Base-by-base conservation (phyloP, 2,329 filamentous ascomycete species). In the Metarhizium guizhouense region DNA sequence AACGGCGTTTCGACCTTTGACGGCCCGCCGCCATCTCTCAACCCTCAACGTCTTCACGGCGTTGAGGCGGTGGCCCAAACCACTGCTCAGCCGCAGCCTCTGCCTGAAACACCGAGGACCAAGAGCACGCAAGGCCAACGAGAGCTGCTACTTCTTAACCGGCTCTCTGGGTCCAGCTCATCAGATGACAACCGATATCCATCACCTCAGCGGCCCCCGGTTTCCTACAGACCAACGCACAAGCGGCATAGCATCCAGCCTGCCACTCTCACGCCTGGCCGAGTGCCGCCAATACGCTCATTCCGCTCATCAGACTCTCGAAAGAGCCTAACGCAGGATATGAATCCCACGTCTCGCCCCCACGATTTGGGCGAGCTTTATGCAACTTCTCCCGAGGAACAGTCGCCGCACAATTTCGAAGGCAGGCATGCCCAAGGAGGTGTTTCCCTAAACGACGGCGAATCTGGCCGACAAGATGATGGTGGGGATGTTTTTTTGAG, bases 401-500 rank as follows among this genome's bases (percentile, higher is more conserved):
- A 73, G 56, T 76, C 79, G 3, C 67, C 81, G 50, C 74, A 77
- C 40, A 76, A 76, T 40, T 69, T 82, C 29, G 80, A 83, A 60
- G 79, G 76, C 42, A 64, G 64, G 56, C 36, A 55, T 38, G 32
- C 20, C 7, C 40, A 54, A 8, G 48, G 30, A 13, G 18, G 25
- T 16, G 25, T 18, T 52, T 14, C 42, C 16, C 56, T 58, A 11
- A 38, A 53, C n/a, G 29, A 30, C 30, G 25, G 45, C 42, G 47
- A 49, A 14, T n/a, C 40, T 18, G 53, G 51, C 40, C 40, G 56
- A 43, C 40, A 54, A 47, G 81, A 84, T 54, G 81, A 82, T 59
- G 79, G 75, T 3, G 79, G 78, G 43, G 81, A 84, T 59, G 70
- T 84, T 45, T 84, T 84, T 59, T 74, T 84, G 57, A 77, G 73